phyloP scores from a whole-genome alignment of 2,329 filamentous ascomycete genomes.

The Dactylellina sp. region DNA sequence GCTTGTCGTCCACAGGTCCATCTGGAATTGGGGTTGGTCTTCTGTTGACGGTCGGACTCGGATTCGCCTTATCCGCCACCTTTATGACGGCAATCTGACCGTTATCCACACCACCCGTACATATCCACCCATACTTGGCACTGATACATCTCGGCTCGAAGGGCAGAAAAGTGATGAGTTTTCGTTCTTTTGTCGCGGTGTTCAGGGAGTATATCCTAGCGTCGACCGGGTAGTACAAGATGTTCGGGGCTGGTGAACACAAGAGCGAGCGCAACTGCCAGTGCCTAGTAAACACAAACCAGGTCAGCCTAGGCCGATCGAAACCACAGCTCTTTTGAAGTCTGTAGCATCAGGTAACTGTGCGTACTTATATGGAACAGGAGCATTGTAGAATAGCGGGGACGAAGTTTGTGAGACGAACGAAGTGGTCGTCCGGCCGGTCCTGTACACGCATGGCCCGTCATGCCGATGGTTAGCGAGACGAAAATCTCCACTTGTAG shows the following conservation, averaged over 20 bases:
- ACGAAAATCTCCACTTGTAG: constrained; percentile 32
- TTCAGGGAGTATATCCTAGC: constrained; percentile 79
- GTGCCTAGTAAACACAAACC: constrained; percentile 69
- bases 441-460: constrained; percentile 23
- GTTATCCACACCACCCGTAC: constrained; percentile 83
- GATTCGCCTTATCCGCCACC: constrained; percentile 63
- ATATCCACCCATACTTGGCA: constrained; percentile 88
- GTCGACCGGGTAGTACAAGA: constrained; percentile 86
- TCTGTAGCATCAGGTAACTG: background rate
- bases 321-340: background rate
- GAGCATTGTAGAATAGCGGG: constrained; percentile 52
- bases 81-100: constrained; percentile 88
- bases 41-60: constrained; percentile 1
- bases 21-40: constrained; percentile 61
- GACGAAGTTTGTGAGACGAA: constrained; percentile 51
- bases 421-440: constrained; percentile 45
- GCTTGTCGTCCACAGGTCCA: constrained; percentile 59
- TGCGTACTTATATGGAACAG: constrained; percentile 56
- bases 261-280: constrained; percentile 92
- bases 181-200: constrained; percentile 76
- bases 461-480: constrained; percentile 51
- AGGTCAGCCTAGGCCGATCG: background rate
- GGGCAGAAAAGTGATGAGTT: constrained; percentile 76
- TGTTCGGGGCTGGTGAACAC: constrained; percentile 79
- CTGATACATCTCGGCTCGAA: constrained; percentile 86